phyloP scores from a whole-genome alignment of 192 early-diverging fungal species.

The Podila epicladia region DNA sequence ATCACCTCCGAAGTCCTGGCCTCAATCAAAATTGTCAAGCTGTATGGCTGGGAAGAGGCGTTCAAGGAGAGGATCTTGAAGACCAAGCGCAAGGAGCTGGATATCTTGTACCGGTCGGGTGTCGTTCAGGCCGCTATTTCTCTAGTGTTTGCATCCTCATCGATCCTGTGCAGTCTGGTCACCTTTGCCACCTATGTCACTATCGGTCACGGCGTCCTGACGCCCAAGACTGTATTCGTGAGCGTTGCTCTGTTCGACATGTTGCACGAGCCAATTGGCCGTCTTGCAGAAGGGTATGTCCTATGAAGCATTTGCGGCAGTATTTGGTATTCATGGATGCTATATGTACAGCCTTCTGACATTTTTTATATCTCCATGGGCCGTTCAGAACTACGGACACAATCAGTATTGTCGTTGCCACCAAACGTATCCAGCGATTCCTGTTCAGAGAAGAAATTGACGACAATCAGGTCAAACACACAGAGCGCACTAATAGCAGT shows the following conservation, averaged over 20 bases:
- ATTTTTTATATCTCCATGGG: not conserved
- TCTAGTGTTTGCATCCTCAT: conserved; percentile 33
- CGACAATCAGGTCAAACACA: conserved; percentile 17
- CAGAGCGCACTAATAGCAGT: not conserved
- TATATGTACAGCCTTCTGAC: not conserved
- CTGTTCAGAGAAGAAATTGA: conserved; percentile 44
- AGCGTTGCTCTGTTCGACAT: conserved; percentile 24
- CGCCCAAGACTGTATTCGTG: conserved; percentile 46
- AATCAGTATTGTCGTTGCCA: conserved; percentile 21
- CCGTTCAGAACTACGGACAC: conserved; percentile 11
- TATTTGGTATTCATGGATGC: no score
- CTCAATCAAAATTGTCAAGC: conserved; percentile 53
- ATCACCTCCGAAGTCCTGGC: conserved; percentile 43
- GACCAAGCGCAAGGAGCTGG: conserved; percentile 12
- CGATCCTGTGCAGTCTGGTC: conserved; percentile 18
- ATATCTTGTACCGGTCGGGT: conserved; percentile 4
- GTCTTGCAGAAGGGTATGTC: conserved; percentile 36
- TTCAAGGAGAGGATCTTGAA: conserved; percentile 16
- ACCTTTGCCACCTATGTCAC: conserved; percentile 38
- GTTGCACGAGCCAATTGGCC: conserved; percentile 28
- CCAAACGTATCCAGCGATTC: conserved; percentile 36
- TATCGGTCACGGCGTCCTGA: conserved; percentile 20
- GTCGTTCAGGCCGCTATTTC: conserved; percentile 26
- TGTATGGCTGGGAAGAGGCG: conserved; percentile 53
- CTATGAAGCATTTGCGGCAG: not conserved